Conservation (phyloP, 1,139 yeast species). For the Protomyces pachydermus region DNA sequence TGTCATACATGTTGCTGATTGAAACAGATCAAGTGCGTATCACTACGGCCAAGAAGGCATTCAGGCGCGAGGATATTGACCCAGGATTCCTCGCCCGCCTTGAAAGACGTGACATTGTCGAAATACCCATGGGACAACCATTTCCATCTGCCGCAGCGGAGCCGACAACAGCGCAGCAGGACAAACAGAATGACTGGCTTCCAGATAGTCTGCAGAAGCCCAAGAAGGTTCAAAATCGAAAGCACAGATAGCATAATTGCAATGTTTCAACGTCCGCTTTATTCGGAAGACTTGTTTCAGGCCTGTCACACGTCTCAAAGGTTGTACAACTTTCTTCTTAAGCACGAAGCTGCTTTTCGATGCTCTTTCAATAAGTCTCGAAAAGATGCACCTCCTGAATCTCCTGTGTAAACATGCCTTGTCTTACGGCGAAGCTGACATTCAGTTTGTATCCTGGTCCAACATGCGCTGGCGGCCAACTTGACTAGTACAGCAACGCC, state of each 20-base stretch:
- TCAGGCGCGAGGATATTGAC: constrained; percentile 20
- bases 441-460: too few species aligned
- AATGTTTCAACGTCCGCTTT: neutral
- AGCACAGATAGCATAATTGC: neutral
- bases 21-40: constrained; percentile 12
- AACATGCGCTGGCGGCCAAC: too few species aligned
- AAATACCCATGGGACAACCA: constrained; percentile 22
- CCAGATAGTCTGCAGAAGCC: neutral
- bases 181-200: neutral
- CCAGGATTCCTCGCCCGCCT: constrained; percentile 13
- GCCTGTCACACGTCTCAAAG: neutral
- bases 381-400: too few species aligned
- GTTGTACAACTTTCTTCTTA: too few species aligned
- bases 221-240: neutral
- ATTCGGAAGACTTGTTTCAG: neutral
- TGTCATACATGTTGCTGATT: neutral
- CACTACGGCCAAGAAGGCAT: constrained; percentile 26
- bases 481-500: too few species aligned
- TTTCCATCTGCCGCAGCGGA: neutral
- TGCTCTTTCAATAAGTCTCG: too few species aligned
- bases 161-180: neutral
- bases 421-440: too few species aligned
- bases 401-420: too few species aligned
- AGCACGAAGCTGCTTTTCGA: too few species aligned
- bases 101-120: constrained; percentile 21